phyloP scores from a whole-genome alignment of 2,329 filamentous ascomycete genomes.

The Arachnomyces sp. region DNA sequence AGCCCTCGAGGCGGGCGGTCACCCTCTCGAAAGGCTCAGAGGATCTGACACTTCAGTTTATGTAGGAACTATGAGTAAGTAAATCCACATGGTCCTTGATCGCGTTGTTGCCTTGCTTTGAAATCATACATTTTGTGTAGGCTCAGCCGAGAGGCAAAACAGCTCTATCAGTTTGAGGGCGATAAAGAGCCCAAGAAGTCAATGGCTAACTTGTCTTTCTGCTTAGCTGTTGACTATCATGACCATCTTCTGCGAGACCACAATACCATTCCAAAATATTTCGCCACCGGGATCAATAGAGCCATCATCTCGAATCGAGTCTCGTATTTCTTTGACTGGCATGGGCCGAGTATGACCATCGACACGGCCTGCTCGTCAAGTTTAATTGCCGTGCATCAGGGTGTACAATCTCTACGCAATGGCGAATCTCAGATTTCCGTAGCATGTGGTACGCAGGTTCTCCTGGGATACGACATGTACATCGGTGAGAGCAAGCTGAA shows the following conservation, averaged over 20 bases:
- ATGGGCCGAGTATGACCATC: slow-evolving; percentile 12
- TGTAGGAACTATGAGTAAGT: slow-evolving; percentile 15
- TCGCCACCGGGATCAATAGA: slow-evolving; percentile 8
- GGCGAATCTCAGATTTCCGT: slow-evolving; percentile 8
- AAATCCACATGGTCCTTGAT: no score
- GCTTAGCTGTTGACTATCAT: no score
- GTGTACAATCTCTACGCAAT: slow-evolving; percentile 13
- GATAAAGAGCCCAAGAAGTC: no score
- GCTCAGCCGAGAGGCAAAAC: no score
- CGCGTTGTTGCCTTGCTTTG: no score
- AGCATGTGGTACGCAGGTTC: slow-evolving; percentile 8
- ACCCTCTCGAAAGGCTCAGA: not conserved
- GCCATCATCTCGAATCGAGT: slow-evolving; percentile 8
- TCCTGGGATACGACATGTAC: slow-evolving; percentile 8
- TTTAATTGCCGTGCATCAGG: slow-evolving; percentile 21
- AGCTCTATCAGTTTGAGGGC: no score
- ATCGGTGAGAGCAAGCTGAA: slow-evolving; percentile 9
- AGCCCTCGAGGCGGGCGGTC: slow-evolving; percentile 22
- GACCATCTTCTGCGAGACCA: no score
- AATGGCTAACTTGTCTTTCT: no score
- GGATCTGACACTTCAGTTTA: slow-evolving; percentile 10
- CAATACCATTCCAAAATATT: slow-evolving; percentile 15
- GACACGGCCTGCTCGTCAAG: slow-evolving; percentile 24
- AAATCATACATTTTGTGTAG: no score
- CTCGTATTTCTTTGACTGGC: slow-evolving; percentile 9